Conservation (phyloP, 1,139 yeast species). For the Yamadazyma atlantica region DNA sequence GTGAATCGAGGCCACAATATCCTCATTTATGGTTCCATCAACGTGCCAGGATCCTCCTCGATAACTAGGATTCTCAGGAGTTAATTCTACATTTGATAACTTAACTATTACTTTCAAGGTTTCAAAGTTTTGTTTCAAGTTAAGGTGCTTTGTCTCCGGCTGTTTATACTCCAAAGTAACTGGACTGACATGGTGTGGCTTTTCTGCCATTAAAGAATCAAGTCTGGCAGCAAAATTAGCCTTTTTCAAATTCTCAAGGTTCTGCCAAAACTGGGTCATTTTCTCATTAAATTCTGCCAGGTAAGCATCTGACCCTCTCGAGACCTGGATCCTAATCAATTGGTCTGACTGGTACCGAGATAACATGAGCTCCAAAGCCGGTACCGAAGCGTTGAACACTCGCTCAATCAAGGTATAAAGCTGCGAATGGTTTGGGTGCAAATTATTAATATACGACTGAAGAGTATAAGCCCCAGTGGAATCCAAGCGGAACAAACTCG, state of each 20-base stretch:
- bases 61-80: slow-evolving; percentile 41
- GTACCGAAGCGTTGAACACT: slow-evolving; percentile 21
- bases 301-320: slow-evolving; percentile 17
- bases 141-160: slow-evolving; percentile 20
- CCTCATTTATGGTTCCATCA: slow-evolving; percentile 44
- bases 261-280: slow-evolving; percentile 4
- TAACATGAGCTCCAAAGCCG: slow-evolving; percentile 28
- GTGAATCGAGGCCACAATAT: slow-evolving; percentile 41
- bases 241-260: slow-evolving; percentile 11
- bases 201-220: slow-evolving; percentile 5
- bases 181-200: slow-evolving; percentile 2
- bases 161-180: slow-evolving; percentile 14
- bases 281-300: slow-evolving; percentile 9
- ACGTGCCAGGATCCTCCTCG: slow-evolving; percentile 47
- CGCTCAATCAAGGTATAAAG: slow-evolving; percentile 28
- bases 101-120: slow-evolving; percentile 39
- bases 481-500: slow-evolving; percentile 19
- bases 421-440: slow-evolving; percentile 29
- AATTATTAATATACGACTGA: slow-evolving; percentile 39
- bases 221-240: slow-evolving; percentile 4
- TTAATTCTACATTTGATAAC: slow-evolving; percentile 42
- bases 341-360: slow-evolving; percentile 22
- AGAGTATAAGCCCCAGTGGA: slow-evolving; percentile 18
- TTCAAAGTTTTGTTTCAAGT: slow-evolving; percentile 17
- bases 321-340: slow-evolving; percentile 19